A percentile compares a stretch with the other conserved stretches of the same genome.
Evolutionary conservation across 1,284 basidiomycete species (phyloP).

Genomic region (Ustilago trichophora): DNA sequence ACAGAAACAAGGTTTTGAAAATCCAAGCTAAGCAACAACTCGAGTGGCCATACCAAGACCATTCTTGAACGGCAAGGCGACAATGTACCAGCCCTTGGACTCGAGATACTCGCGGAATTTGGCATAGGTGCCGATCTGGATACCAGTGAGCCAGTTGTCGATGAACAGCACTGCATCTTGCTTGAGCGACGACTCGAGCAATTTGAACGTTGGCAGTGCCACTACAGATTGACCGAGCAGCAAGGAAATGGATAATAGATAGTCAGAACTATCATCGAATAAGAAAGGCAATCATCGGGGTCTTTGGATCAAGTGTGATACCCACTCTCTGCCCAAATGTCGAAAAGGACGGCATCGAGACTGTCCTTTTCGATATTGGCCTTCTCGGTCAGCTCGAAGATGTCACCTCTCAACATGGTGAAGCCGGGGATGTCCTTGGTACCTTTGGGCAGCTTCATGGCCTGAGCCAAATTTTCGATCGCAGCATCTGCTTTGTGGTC

Average conservation of each 20-base stretch:
- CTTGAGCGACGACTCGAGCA: slow-evolving; percentile 29
- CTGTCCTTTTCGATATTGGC: slow-evolving; percentile 20
- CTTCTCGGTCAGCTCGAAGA: slow-evolving; percentile 18
- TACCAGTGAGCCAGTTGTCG: slow-evolving; percentile 36
- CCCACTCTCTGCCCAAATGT: slow-evolving; percentile 43
- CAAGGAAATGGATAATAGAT: background rate
- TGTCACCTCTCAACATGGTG: slow-evolving; percentile 31
- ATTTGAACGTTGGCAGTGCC: slow-evolving; percentile 41
- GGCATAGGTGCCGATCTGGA: slow-evolving; percentile 28
- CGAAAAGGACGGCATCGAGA: slow-evolving; percentile 39
- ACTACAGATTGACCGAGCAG: too few relatives aligned
- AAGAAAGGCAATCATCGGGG: too few relatives aligned
- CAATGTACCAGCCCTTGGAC: slow-evolving; percentile 33
- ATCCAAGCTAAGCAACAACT: too few relatives aligned
- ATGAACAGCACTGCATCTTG: slow-evolving; percentile 34
- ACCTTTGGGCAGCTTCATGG: slow-evolving; percentile 21
- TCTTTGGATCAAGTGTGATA: background rate
- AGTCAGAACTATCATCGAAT: too few relatives aligned
- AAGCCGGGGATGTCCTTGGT: slow-evolving; percentile 23
- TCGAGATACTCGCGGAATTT: slow-evolving; percentile 25
- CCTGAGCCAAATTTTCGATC: slow-evolving; percentile 15
- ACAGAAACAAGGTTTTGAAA: too few relatives aligned
- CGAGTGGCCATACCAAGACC: slow-evolving; percentile 34
- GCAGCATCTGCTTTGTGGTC: slow-evolving; percentile 32
- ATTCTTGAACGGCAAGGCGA: slow-evolving; percentile 38